These are phyloP conservation scores for Anthoceros angustus DNA, from an alignment of 225 moss, liverwort and hornwort species.

Conservation along the genomic window DNA sequence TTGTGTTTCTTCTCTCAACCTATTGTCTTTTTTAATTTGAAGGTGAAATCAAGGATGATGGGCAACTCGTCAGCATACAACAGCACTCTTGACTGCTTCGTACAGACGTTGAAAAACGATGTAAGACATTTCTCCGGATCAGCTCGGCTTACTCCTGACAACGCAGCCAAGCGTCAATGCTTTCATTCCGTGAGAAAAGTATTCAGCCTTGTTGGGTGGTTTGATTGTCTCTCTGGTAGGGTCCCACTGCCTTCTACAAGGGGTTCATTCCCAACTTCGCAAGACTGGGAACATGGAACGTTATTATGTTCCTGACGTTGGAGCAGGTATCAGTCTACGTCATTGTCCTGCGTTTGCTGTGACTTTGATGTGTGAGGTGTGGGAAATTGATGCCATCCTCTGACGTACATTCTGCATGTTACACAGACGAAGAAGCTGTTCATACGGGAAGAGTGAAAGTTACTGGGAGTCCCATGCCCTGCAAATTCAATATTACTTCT, in stretches of 20 bases:
- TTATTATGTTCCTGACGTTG: conserved; percentile 91
- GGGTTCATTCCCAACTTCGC: conserved; percentile 93
- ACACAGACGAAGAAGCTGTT: conserved; percentile 70
- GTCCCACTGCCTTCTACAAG: conserved; percentile 73
- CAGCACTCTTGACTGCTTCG: conserved; percentile 84
- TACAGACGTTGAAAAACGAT: conserved; percentile 92
- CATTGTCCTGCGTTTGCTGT: neutral
- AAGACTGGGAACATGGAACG: conserved; percentile 96
- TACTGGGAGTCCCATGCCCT: too few relatives aligned
- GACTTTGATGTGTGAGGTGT: neutral
- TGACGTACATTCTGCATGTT: neutral
- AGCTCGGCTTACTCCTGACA: neutral
- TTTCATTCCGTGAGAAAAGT: neutral
- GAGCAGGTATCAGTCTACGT: conserved; percentile 52
- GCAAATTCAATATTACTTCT: too few relatives aligned
- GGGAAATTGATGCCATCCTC: neutral
- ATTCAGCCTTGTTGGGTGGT: too few relatives aligned
- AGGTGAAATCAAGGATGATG: conserved; percentile 97
- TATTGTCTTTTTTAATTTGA: too few relatives aligned
- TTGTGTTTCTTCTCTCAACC: neutral
- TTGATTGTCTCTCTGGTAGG: conserved; percentile 26
- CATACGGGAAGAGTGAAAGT: conserved; percentile 16
- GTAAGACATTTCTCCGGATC: conserved; percentile 13
- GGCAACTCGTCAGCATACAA: conserved; percentile 59
- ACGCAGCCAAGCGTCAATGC: neutral